These are phyloP conservation scores for Fomes fomentarius DNA, from an alignment of 1,284 basidiomycete species.

Conservation along the genomic window DNA sequence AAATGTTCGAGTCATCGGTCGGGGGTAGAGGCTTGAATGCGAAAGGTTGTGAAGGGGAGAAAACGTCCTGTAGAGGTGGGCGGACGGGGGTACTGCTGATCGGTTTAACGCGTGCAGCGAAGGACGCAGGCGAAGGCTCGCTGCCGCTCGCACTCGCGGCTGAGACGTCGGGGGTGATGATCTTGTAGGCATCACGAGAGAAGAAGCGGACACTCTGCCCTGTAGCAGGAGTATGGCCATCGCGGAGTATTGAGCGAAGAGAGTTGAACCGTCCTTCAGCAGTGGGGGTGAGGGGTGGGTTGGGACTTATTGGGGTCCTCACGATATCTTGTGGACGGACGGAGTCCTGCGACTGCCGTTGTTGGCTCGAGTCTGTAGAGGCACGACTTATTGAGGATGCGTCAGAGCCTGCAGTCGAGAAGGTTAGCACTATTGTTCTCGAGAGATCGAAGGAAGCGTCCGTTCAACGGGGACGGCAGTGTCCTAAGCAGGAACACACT, in stretches of 20 bases:
- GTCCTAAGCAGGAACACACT: not conserved
- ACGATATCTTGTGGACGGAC: constrained; percentile 26
- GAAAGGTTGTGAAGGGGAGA: constrained; percentile 32
- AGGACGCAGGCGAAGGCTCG: constrained; percentile 35
- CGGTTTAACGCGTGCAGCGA: constrained; percentile 14
- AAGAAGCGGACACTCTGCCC: constrained; percentile 77
- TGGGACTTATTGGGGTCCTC: constrained; percentile 31
- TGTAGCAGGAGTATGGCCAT: constrained; percentile 70
- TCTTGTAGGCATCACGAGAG: constrained; percentile 64
- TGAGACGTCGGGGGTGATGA: constrained; percentile 66
- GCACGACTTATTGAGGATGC: constrained; percentile 41
- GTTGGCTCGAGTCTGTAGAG: constrained; percentile 36
- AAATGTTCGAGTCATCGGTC: constrained; percentile 45
- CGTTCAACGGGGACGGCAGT: not conserved
- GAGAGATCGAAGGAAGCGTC: not conserved
- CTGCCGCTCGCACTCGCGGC: constrained; percentile 42
- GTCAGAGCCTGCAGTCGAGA: constrained; percentile 46
- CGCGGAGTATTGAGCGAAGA: constrained; percentile 70
- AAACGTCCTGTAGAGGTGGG: constrained; percentile 35
- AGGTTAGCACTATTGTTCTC: not conserved
- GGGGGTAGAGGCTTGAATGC: constrained; percentile 38
- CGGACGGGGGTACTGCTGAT: constrained; percentile 27
- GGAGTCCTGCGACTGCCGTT: constrained; percentile 29
- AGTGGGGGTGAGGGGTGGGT: constrained; percentile 31
- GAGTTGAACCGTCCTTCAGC: constrained; percentile 40